Percentiles rank a stretch among this genome's conserved stretches.
Evolutionary conservation across 306 rosid species (phyloP).

Genomic region (Elaeagnus macrophylla): DNA sequence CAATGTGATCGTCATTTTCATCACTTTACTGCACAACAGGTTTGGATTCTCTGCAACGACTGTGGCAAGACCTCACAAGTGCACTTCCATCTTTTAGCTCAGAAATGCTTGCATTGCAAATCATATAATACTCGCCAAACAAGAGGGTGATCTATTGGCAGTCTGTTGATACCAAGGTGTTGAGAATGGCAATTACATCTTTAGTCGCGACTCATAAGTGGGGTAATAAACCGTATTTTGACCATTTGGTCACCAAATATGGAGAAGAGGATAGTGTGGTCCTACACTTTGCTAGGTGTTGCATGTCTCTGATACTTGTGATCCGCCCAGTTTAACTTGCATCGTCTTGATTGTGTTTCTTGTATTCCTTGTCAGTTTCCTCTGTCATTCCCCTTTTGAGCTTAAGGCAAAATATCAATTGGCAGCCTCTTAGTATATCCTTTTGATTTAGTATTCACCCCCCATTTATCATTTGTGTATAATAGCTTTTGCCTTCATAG

Average conservation of each 20-base stretch:
- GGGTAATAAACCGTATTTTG: not conserved
- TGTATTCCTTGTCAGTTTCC: no score
- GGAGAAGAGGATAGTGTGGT: not conserved
- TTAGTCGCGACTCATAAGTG: not conserved
- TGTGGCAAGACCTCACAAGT: constrained; percentile 56
- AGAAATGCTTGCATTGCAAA: constrained; percentile 64
- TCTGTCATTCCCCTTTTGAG: no score
- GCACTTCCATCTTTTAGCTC: constrained; percentile 65
- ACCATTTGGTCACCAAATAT: not conserved
- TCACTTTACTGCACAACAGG: constrained; percentile 24
- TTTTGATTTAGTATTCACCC: no score
- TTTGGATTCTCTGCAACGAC: constrained; percentile 86
- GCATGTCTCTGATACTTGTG: no score
- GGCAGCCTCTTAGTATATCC: no score
- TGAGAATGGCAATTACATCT: not conserved
- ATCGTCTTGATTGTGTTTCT: no score
- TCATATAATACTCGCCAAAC: constrained; percentile 81
- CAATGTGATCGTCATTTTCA: constrained; percentile 1
- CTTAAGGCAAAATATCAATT: no score
- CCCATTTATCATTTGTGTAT: no score
- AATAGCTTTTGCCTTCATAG: no score
- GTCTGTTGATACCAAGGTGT: not conserved
- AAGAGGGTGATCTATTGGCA: constrained; percentile 48
- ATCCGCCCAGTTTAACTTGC: no score
- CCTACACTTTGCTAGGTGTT: not conserved